Evolutionary conservation across 805 yeast genomes (phyloP).

Genomic region (Nematodospora valgi): DNA sequence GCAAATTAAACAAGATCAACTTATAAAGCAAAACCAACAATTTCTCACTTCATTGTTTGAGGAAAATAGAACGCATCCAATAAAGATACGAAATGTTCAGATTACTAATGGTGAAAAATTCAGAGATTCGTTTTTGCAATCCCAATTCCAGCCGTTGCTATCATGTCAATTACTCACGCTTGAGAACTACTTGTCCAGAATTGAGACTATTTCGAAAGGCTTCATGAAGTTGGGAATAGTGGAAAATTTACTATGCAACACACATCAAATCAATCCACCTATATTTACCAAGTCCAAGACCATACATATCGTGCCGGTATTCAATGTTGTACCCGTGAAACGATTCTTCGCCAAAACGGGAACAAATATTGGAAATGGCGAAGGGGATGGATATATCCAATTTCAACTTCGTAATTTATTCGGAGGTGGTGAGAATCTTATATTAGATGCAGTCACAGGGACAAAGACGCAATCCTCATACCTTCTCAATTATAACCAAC

Average conservation of each 20-base stretch:
- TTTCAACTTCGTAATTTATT: conserved; percentile 56
- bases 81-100: conserved; percentile 42
- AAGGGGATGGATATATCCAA: conserved; percentile 89
- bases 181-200: conserved; percentile 31
- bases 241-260: conserved; percentile 35
- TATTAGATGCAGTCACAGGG: conserved; percentile 51
- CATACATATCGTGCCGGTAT: conserved; percentile 32
- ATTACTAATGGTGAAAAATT: conserved; percentile 47
- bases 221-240: conserved; percentile 43
- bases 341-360: conserved; percentile 85
- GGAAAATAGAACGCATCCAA: conserved; percentile 36
- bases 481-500: conserved; percentile 45
- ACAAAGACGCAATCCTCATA: conserved; percentile 50
- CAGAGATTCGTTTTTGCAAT: conserved; percentile 42
- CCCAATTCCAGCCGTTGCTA: conserved; percentile 48
- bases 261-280: conserved; percentile 19
- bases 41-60: conserved; percentile 32
- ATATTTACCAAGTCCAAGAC: conserved; percentile 11
- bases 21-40: conserved; percentile 29
- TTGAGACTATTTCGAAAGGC: conserved; percentile 44
- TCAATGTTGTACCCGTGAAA: conserved; percentile 53
- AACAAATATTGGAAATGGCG: conserved; percentile 93
- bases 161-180: conserved; percentile 35
- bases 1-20: conserved; percentile 26
- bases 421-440: conserved; percentile 54